These are phyloP conservation scores for Xerocomus amazonicus DNA, from an alignment of 1,284 basidiomycete species.

Conservation along the genomic window DNA sequence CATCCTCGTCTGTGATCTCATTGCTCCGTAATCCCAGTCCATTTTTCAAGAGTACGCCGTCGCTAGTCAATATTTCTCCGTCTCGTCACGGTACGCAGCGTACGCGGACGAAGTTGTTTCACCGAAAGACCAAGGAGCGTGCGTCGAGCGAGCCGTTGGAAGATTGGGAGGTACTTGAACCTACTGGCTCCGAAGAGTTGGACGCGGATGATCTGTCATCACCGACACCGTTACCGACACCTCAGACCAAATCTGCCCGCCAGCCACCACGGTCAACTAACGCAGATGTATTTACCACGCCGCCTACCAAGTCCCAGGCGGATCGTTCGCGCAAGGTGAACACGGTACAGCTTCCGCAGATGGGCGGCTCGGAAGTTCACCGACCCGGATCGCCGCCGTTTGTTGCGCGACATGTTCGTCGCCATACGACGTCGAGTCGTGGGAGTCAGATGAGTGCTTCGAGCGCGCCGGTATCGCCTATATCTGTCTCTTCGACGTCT, in stretches of 20 bases:
- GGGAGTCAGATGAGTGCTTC: constrained; percentile 29
- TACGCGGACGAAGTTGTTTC: constrained; percentile 31
- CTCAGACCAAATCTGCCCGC: constrained; percentile 15
- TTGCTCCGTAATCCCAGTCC: constrained; percentile 34
- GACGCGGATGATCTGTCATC: constrained; percentile 21
- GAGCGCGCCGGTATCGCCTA: constrained; percentile 34
- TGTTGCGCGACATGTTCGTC: constrained; percentile 31
- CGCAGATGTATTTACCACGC: constrained; percentile 17
- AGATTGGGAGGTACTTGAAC: constrained; percentile 33
- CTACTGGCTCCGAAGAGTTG: constrained; percentile 25
- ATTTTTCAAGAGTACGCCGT: constrained; percentile 35
- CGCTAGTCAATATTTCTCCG: constrained; percentile 29
- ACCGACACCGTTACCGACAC: constrained; percentile 20
- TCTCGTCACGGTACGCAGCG: constrained; percentile 33
- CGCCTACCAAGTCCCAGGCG: constrained; percentile 5
- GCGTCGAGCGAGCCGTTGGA: constrained; percentile 32
- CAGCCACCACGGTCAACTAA: constrained; percentile 10
- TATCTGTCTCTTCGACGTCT: constrained; percentile 27
- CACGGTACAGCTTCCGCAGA: constrained; percentile 24
- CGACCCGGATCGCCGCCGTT: constrained; percentile 32
- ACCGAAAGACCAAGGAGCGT: constrained; percentile 35
- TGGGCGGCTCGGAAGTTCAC: constrained; percentile 14
- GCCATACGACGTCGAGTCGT: constrained; percentile 33
- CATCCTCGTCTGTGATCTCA: constrained; percentile 34
- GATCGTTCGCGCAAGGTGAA: constrained; percentile 26